Evolutionary conservation across 768 basidiomycete species (phyloP).

Genomic region (Phylloporus arenicola): DNA sequence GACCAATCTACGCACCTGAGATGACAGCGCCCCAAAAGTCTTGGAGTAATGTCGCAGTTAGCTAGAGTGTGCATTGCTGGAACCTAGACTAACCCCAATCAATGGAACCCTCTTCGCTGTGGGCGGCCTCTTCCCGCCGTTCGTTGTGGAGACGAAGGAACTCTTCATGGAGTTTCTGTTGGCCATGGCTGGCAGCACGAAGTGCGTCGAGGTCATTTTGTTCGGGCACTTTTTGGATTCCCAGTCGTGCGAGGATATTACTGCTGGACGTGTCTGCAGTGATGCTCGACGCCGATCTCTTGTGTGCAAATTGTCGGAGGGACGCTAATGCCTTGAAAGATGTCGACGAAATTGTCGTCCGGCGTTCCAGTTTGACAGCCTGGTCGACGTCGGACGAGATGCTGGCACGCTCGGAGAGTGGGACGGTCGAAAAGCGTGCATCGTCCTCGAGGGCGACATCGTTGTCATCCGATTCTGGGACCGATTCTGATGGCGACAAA

Average conservation of each 20-base stretch:
- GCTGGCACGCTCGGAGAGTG: constrained; percentile 36
- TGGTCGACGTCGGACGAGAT: constrained; percentile 26
- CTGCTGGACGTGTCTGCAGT: constrained; percentile 42
- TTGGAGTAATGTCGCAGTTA: constrained; percentile 27
- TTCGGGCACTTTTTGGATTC: constrained; percentile 41
- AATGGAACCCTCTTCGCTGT: constrained; percentile 43
- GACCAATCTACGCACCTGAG: constrained; percentile 48
- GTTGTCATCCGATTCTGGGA: constrained; percentile 59
- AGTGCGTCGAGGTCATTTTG: constrained; percentile 34
- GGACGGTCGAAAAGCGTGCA: constrained; percentile 47
- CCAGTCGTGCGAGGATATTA: constrained; percentile 51
- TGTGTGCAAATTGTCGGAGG: constrained; percentile 39
- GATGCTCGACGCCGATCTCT: constrained; percentile 57
- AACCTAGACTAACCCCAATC: constrained; percentile 64
- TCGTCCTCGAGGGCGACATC: constrained; percentile 48
- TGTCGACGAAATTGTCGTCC: constrained; percentile 28
- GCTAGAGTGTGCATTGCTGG: not conserved
- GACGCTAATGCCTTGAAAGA: constrained; percentile 16
- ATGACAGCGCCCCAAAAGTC: constrained; percentile 96
- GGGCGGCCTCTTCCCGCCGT: constrained; percentile 37
- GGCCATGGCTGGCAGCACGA: constrained; percentile 55
- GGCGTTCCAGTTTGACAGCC: constrained; percentile 20
- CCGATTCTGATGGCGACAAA: constrained; percentile 36
- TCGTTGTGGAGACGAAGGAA: constrained; percentile 64
- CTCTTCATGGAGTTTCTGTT: constrained; percentile 70